Evolutionary conservation across 192 early-diverging fungal genomes (phyloP).

Genomic region (Backusella sp.): DNA sequence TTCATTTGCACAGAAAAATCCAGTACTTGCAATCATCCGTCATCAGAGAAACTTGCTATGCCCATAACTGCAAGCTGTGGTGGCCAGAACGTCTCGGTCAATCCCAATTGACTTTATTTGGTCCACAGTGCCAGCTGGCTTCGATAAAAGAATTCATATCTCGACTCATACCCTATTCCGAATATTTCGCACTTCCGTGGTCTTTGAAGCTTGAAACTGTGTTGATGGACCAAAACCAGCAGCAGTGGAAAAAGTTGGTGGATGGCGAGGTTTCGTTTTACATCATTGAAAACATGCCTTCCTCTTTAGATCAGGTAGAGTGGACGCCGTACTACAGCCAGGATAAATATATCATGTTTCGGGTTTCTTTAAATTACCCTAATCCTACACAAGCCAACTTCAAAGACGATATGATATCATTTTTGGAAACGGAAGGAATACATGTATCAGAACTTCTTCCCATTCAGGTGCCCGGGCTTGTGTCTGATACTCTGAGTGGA

Average conservation of each 20-base stretch:
- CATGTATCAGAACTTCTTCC: constrained; percentile 1
- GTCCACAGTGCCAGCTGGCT: constrained; percentile 54
- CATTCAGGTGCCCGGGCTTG: background rate
- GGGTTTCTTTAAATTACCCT: constrained; percentile 3
- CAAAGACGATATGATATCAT: background rate
- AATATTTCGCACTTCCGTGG: constrained; percentile 20
- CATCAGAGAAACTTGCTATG: constrained; percentile 45
- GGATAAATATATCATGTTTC: constrained; percentile 8
- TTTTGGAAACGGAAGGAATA: background rate
- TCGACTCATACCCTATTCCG: constrained; percentile 33
- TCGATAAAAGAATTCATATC: constrained; percentile 47
- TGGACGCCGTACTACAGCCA: background rate
- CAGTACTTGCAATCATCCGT: background rate
- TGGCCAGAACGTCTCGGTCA: constrained; percentile 63
- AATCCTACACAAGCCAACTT: background rate
- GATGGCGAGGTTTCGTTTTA: background rate
- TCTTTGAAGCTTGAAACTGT: background rate
- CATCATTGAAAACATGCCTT: background rate
- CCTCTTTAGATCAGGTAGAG: background rate
- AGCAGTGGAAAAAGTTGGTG: background rate
- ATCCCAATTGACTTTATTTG: constrained; percentile 52
- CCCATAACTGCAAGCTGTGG: constrained; percentile 45
- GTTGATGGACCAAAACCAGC: background rate
- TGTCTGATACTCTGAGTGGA: background rate
- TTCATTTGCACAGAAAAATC: constrained; percentile 34